These are phyloP conservation scores for Benincasa hispida DNA, from an alignment of 306 rosid species.

Conservation along the genomic window DNA sequence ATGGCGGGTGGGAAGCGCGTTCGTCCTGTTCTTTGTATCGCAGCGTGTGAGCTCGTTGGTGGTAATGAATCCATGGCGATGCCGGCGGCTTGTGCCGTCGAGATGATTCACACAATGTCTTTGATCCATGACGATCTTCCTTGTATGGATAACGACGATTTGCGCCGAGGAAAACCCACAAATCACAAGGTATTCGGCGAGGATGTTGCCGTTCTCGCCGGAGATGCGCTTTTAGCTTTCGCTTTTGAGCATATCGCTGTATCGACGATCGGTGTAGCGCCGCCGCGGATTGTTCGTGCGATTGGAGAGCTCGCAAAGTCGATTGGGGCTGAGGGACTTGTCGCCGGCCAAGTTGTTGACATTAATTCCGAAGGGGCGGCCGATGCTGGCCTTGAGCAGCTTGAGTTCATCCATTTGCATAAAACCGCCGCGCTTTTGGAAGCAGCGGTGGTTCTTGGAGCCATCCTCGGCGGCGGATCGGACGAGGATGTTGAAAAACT, in stretches of 20 bases:
- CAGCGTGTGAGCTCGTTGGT: background rate
- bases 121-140: conserved; percentile 5
- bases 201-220: background rate
- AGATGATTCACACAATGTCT: background rate
- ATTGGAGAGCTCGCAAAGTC: background rate
- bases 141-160: conserved; percentile 4
- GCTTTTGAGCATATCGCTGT: background rate
- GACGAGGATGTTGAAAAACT: background rate
- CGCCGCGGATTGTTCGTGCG: background rate
- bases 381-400: background rate
- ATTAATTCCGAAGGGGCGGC: background rate
- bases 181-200: background rate
- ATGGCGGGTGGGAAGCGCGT: background rate
- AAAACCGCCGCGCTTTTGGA: background rate
- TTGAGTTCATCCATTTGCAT: conserved; percentile 1
- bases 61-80: background rate
- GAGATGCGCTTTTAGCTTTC: background rate
- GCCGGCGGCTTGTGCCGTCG: background rate
- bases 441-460: background rate
- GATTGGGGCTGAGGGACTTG: background rate
- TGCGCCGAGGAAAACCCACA: background rate
- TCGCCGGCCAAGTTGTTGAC: background rate
- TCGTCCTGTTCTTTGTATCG: background rate
- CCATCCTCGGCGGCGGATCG: conserved; percentile 1
- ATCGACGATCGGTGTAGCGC: background rate